phyloP scores from a whole-genome alignment of 1,284 basidiomycete species.

The Apiotrichum akiyoshidainum region DNA sequence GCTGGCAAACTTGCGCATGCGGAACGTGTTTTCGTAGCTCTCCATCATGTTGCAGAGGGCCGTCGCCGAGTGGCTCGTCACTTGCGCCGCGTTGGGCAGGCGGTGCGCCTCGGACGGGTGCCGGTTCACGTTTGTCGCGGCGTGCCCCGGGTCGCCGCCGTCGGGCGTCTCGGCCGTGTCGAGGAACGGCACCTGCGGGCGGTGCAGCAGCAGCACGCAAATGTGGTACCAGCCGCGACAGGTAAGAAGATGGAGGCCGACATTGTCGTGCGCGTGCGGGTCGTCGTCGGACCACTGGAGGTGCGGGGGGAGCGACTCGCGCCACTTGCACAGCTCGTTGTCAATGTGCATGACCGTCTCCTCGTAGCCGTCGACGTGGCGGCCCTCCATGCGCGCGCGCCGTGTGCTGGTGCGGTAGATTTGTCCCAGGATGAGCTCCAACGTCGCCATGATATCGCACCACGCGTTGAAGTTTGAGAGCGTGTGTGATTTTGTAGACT shows the following conservation, averaged over 20 bases:
- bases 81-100: slow-evolving; percentile 13
- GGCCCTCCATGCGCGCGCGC: slow-evolving; percentile 21
- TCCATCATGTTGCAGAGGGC: slow-evolving; percentile 21
- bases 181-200: slow-evolving; percentile 21
- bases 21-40: slow-evolving; percentile 17
- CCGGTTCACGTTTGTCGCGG: not conserved
- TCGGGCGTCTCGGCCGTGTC: slow-evolving; percentile 9
- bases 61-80: slow-evolving; percentile 12
- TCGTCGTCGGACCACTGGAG: slow-evolving; percentile 22
- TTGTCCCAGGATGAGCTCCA: slow-evolving; percentile 20
- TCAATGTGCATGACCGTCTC: slow-evolving; percentile 20
- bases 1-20: slow-evolving; percentile 18
- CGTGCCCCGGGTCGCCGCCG: not conserved
- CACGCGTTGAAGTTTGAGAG: slow-evolving; percentile 17
- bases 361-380: slow-evolving; percentile 20
- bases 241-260: slow-evolving; percentile 17
- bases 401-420: slow-evolving; percentile 21
- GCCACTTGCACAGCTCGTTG: slow-evolving; percentile 18
- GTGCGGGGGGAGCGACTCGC: slow-evolving; percentile 11
- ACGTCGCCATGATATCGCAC: slow-evolving; percentile 19
- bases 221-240: slow-evolving; percentile 20
- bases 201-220: slow-evolving; percentile 19
- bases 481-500: slow-evolving; percentile 17
- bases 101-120: not conserved
- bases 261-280: slow-evolving; percentile 11